A percentile compares a stretch with the other conserved stretches of the same genome.
These are phyloP conservation scores for Eremochloa ophiuroides DNA, from an alignment of 176 grass and related monocot species.

Conservation along the genomic window DNA sequence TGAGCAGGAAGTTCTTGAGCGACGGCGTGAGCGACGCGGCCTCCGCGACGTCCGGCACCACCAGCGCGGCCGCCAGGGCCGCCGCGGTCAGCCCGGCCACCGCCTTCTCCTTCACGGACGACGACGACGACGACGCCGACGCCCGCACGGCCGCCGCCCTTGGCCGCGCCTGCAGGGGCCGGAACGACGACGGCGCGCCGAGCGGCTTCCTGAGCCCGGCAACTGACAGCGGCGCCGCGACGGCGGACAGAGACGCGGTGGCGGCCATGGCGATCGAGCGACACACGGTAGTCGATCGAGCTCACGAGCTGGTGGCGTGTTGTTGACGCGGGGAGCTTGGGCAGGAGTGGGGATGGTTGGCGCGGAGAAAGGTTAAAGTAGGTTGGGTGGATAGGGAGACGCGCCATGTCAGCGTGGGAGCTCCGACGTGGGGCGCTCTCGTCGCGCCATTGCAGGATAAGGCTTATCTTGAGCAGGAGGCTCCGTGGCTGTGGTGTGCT, in stretches of 20 bases:
- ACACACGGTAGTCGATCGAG: not conserved
- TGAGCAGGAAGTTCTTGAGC: slow-evolving; percentile 73
- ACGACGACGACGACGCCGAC: slow-evolving; percentile 16
- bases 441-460: slow-evolving; percentile 42
- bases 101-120: slow-evolving; percentile 39
- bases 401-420: slow-evolving; percentile 30
- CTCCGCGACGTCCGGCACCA: slow-evolving; percentile 50
- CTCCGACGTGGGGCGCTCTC: slow-evolving; percentile 41
- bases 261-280: slow-evolving; percentile 44
- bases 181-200: not conserved
- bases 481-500: not conserved
- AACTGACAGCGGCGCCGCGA: slow-evolving; percentile 31
- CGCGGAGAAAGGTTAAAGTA: slow-evolving; percentile 40
- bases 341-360: slow-evolving; percentile 19
- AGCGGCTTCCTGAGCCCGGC: slow-evolving; percentile 31
- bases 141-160: slow-evolving; percentile 40
- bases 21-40: slow-evolving; percentile 52
- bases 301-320: not conserved
- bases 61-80: slow-evolving; percentile 39
- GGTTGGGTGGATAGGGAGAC: slow-evolving; percentile 18
- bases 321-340: not conserved
- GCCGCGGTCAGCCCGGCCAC: slow-evolving; percentile 44
- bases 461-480: slow-evolving; percentile 31
- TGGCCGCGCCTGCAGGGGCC: slow-evolving; percentile 4
- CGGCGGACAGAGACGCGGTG: slow-evolving; percentile 28